Percentiles rank a stretch among this genome's conserved stretches.
Conservation (phyloP, 257 asterid genomes). For the Primulina eburnea region DNA sequence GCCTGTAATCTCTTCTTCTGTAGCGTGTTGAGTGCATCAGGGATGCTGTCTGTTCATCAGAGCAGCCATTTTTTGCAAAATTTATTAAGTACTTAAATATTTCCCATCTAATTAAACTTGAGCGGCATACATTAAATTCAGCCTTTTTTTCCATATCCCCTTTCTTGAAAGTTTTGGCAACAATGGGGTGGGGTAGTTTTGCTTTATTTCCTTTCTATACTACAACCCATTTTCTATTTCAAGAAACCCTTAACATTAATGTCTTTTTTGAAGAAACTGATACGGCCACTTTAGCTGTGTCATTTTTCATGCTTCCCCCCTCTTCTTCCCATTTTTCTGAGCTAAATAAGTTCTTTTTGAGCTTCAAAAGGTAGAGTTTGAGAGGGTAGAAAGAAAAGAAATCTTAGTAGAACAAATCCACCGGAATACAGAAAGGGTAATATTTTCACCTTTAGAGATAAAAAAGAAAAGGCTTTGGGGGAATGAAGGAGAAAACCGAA, state of each 20-base stretch:
- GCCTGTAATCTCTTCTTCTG: constrained; percentile 28
- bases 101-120: constrained; percentile 28
- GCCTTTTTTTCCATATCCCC: constrained; percentile 18
- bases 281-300: constrained; percentile 4
- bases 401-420: constrained; percentile 21
- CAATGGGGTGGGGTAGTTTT: constrained; percentile 1
- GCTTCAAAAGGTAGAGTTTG: constrained; percentile 18
- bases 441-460: constrained; percentile 27
- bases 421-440: constrained; percentile 23
- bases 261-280: constrained; percentile 2
- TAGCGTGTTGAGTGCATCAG: constrained; percentile 29
- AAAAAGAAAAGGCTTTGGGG: constrained; percentile 16
- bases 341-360: constrained; percentile 4
- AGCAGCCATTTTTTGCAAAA: constrained; percentile 46
- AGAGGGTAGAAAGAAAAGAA: constrained; percentile 3
- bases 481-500: constrained; percentile 21
- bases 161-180: constrained; percentile 11
- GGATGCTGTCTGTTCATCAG: constrained; percentile 33
- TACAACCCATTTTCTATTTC: background rate
- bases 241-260: background rate
- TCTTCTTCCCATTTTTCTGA: constrained; percentile 8
- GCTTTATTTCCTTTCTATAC: background rate
- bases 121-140: constrained; percentile 9
- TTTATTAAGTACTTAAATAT: constrained; percentile 15
- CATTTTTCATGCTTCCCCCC: constrained; percentile 9